Conservation (phyloP, 306 rosid species). For the Ceratonia siliqua region DNA sequence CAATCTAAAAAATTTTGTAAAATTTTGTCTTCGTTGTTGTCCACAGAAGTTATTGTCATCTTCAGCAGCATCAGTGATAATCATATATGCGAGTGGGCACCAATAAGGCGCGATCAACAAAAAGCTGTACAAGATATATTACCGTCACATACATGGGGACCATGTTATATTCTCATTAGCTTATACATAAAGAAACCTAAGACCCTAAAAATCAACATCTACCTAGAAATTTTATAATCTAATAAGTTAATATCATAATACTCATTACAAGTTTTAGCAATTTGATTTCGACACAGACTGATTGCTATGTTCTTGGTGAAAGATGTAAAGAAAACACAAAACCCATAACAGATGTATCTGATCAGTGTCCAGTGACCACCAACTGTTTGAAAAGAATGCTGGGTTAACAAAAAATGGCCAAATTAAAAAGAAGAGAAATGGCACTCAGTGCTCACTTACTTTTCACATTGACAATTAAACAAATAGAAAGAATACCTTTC, state of each 20-base stretch:
- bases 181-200: background rate
- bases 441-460: background rate
- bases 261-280: background rate
- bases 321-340: background rate
- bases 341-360: background rate
- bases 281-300: background rate
- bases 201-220: background rate
- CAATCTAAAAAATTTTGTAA: conserved; percentile 29
- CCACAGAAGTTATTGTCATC: conserved; percentile 36
- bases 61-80: conserved; percentile 12
- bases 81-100: conserved; percentile 32
- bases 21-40: conserved; percentile 42
- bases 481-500: conserved; percentile 53
- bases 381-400: background rate
- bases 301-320: background rate
- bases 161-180: background rate
- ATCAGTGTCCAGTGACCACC: background rate
- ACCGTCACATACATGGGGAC: background rate
- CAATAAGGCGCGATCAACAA: conserved; percentile 42
- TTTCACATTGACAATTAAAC: background rate
- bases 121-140: conserved; percentile 19
- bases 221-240: background rate
- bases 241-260: background rate
- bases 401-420: no score
- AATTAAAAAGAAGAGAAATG: no score